phyloP scores from a whole-genome alignment of 495 filamentous ascomycete genomes.

The Trichoderma reesei region DNA sequence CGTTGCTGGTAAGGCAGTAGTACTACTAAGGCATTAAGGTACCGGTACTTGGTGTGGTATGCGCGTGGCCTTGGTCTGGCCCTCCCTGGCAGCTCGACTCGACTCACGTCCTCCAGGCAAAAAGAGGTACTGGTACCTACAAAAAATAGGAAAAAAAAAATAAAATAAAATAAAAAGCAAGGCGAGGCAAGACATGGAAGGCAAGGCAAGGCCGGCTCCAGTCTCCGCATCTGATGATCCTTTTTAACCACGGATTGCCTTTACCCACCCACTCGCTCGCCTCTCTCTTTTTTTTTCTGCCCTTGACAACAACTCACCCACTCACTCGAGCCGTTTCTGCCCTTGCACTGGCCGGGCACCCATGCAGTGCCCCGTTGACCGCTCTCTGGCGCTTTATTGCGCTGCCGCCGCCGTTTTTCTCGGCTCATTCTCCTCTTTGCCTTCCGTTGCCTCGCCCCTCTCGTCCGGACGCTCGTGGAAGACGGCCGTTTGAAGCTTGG shows the following conservation, averaged over 20 bases:
- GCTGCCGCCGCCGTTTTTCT: background rate
- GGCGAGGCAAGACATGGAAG: too few species aligned
- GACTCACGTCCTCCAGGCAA: too few species aligned
- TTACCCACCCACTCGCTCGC: background rate
- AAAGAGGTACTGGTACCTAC: too few species aligned
- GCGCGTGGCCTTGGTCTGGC: too few species aligned
- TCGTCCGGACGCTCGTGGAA: background rate
- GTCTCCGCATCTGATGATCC: conserved; percentile 4
- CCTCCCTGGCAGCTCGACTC: too few species aligned
- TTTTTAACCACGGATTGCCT: too few species aligned
- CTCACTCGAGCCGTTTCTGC: background rate
- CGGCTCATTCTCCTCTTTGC: conserved; percentile 5
- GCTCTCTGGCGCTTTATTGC: conserved; percentile 5
- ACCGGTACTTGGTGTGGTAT: too few species aligned
- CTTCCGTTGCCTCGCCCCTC: background rate
- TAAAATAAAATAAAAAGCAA: too few species aligned
- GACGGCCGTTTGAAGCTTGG: background rate
- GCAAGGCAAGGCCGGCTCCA: conserved; percentile 2
- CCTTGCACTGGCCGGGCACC: conserved; percentile 9
- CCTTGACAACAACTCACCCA: background rate
- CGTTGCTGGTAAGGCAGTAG: too few species aligned
- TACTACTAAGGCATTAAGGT: too few species aligned
- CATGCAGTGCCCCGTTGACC: conserved; percentile 8
- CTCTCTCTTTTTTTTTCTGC: background rate
- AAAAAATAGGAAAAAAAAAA: too few species aligned